phyloP scores from a whole-genome alignment of 148 eudicot genomes.

The Rhododendron simsii region DNA sequence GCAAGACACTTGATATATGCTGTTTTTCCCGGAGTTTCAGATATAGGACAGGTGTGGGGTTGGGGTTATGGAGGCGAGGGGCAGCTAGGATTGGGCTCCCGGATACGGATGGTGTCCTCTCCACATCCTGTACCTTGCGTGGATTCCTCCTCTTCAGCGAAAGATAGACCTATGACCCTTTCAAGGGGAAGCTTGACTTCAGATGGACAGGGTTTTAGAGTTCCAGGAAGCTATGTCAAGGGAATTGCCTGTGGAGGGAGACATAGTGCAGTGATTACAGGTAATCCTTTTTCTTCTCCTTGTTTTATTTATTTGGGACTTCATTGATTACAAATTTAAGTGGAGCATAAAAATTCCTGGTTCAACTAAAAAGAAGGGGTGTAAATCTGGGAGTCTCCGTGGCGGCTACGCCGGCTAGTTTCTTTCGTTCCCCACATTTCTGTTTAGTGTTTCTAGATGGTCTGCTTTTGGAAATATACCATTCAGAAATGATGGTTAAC shows the following conservation, averaged over 20 bases:
- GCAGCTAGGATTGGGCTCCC: conserved; percentile 87
- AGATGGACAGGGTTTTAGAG: conserved; percentile 59
- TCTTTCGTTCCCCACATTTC: not conserved
- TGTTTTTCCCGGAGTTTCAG: conserved; percentile 58
- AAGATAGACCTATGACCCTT: conserved; percentile 45
- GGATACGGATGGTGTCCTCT: conserved; percentile 93
- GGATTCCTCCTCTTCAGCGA: conserved; percentile 47
- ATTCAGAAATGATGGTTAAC: not conserved
- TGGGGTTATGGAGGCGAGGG: conserved; percentile 99
- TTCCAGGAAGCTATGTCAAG: conserved; percentile 76
- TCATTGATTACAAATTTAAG: not conserved
- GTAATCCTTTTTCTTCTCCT: conserved; percentile 27
- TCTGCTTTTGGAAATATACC: not conserved
- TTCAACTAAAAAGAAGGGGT: not conserved
- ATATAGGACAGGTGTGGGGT: conserved; percentile 99
- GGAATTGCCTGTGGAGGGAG: conserved; percentile 98
- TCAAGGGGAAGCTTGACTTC: conserved; percentile 39
- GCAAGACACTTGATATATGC: conserved; percentile 36
- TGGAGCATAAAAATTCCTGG: not conserved
- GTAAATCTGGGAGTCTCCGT: not conserved
- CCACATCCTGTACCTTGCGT: conserved; percentile 93
- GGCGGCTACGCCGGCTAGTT: not conserved
- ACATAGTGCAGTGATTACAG: conserved; percentile 93
- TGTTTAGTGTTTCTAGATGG: not conserved
- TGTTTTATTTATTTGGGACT: not conserved